phyloP scores from a whole-genome alignment of 192 early-diverging fungal species.

The Spizellomyces punctatus region DNA sequence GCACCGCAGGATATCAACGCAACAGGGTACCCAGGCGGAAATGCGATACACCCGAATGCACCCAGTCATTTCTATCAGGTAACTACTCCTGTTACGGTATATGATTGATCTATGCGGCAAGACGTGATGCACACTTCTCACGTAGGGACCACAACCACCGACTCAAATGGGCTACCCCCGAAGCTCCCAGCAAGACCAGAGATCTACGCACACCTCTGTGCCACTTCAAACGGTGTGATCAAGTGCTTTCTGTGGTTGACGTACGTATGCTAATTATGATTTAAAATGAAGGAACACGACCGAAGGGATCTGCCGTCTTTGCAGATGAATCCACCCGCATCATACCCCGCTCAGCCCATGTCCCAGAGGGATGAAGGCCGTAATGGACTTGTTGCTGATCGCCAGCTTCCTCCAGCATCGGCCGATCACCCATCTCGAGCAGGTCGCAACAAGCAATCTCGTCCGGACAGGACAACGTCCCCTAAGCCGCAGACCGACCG shows the following conservation, averaged over 20 bases:
- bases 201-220: background rate
- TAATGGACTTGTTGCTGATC: too few species aligned
- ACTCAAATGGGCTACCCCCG: conserved; percentile 22
- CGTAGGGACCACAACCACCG: conserved; percentile 27
- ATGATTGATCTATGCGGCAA: background rate
- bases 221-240: too few species aligned
- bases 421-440: background rate
- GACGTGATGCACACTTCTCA: background rate
- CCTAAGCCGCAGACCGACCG: conserved; percentile 2
- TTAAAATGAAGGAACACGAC: conserved; percentile 1
- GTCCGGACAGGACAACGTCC: background rate
- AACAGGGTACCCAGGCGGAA: conserved; percentile 12
- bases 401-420: background rate
- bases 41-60: conserved; percentile 14
- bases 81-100: background rate
- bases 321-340: background rate
- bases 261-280: too few species aligned
- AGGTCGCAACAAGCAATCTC: background rate
- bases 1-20: conserved; percentile 22
- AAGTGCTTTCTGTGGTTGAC: too few species aligned
- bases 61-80: conserved; percentile 29
- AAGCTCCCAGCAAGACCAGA: background rate
- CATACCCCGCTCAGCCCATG: background rate
- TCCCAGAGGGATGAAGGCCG: too few species aligned
- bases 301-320: background rate